Base-by-base conservation (phyloP, 495 filamentous ascomycete genomes). In the Penicillium argentinense region DNA sequence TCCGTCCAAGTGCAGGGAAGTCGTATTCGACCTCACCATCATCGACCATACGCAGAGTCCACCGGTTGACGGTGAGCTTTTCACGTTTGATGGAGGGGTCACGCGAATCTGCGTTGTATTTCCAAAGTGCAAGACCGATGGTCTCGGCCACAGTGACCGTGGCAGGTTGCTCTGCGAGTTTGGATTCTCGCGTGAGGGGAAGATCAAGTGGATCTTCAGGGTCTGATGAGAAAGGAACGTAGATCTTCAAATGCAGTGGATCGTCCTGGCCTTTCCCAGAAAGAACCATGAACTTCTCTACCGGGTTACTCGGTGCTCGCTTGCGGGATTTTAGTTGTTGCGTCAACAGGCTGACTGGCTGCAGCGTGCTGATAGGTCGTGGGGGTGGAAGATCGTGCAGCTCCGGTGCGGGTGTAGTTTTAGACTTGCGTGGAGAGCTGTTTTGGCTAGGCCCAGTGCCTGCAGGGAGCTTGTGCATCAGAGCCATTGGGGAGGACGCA, bases 21-120 rank as follows among this genome's bases (percentile, higher is more conserved):
- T 99, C 93, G 56, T 89, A 89, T 54, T 99, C 93, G 3, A 97
- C 87, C 58, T 99, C 93, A 7, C 88, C 91, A 57, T 91, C 88
- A 53, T 99, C 93, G 6, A 97, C 88, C 88, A 99, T 96, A 22
- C 91, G 78, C 12, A 99, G 68, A 8, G 84, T 86, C 92, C 93
- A 99, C 59, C 83, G 81, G 56, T 97, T 97, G 38, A 96, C 86
- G 45, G 89, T 92, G 23, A 86, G 67, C 57, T 89, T 87, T 22
- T 81, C 77, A 13, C 73, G 70, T 2, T 81, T 75, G 9, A 97
- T 74, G 2, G 78, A 43, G 11, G 93, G 95, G 49, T 88, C 79
- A 18, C 84, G 73, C 25, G 84, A 81, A 56, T 97, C 91, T 46
- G 95, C 86, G 37, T 81, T 76, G 59, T 96, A 97, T 51, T 86